These are phyloP conservation scores for Viola pubescens DNA, from an alignment of 441 rosid species.

Conservation along the genomic window DNA sequence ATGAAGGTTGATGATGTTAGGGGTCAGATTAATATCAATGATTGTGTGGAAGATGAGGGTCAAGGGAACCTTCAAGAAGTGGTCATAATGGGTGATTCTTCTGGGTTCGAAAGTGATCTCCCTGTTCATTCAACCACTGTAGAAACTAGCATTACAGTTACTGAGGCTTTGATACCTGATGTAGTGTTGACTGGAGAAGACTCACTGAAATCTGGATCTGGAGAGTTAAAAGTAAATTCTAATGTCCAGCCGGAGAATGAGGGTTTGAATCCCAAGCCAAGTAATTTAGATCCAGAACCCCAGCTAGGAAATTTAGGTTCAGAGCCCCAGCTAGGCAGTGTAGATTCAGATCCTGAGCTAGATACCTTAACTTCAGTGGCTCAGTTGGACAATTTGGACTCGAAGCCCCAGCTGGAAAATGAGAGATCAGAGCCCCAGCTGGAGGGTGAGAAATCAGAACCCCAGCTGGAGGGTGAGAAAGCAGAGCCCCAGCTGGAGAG, in stretches of 20 bases:
- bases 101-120: slow-evolving; percentile 21
- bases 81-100: slow-evolving; percentile 14
- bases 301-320: slow-evolving; percentile 23
- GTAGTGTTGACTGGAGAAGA: slow-evolving; percentile 27
- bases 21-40: slow-evolving; percentile 35
- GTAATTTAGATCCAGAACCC: slow-evolving; percentile 2
- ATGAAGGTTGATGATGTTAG: slow-evolving; percentile 31
- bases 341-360: slow-evolving; percentile 26
- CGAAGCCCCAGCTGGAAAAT: slow-evolving; percentile 24
- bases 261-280: slow-evolving; percentile 26
- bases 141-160: slow-evolving; percentile 18
- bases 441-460: slow-evolving; percentile 10
- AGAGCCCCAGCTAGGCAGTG: slow-evolving; percentile 25
- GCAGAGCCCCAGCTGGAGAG: slow-evolving; percentile 27
- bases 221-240: slow-evolving; percentile 11
- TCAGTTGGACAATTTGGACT: slow-evolving; percentile 18
- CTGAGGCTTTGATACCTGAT: slow-evolving; percentile 31
- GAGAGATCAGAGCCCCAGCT: slow-evolving; percentile 9
- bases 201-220: slow-evolving; percentile 27
- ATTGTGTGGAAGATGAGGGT: slow-evolving; percentile 23
- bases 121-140: slow-evolving; percentile 12
- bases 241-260: slow-evolving; percentile 22
- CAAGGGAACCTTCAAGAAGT: slow-evolving; percentile 19
- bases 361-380: slow-evolving; percentile 12
- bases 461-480: slow-evolving; percentile 21